Evolutionary conservation across 495 filamentous ascomycete species (phyloP).

Genomic region (Trichoderma virens): DNA sequence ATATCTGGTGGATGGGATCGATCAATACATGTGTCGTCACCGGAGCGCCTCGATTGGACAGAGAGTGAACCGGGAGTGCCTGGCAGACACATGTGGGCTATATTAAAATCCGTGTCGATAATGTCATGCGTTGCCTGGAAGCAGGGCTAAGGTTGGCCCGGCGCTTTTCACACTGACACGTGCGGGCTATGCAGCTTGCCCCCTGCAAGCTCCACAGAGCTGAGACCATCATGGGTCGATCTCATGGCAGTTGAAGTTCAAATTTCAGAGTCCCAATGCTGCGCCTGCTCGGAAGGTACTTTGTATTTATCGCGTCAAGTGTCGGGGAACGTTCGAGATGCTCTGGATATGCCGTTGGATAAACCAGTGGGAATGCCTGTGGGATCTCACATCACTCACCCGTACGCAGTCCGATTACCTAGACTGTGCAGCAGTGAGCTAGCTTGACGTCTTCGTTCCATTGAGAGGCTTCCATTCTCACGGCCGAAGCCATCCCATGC

Average conservation of each 20-base stretch:
- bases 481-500: neutral
- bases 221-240: conserved; percentile 1
- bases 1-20: too few species aligned
- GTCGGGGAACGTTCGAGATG: too few species aligned
- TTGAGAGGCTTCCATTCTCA: neutral
- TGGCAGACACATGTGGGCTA: neutral
- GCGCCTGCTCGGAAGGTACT: neutral
- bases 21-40: conserved; percentile 4
- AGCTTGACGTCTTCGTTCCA: too few species aligned
- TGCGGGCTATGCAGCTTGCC: neutral
- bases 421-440: too few species aligned
- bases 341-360: too few species aligned
- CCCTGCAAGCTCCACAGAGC: neutral
- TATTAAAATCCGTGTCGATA: neutral
- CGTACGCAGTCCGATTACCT: too few species aligned
- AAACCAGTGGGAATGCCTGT: too few species aligned
- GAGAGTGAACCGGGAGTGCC: neutral
- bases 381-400: too few species aligned
- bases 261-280: neutral
- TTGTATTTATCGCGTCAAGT: too few species aligned
- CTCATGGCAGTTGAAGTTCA: neutral
- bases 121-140: neutral
- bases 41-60: neutral
- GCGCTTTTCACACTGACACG: neutral
- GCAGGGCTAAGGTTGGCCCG: neutral